A percentile compares a stretch with the other conserved stretches of the same genome.
These are phyloP conservation scores for Fusarium papillatum DNA, from an alignment of 2,329 filamentous ascomycete genomes.

Conservation along the genomic window DNA sequence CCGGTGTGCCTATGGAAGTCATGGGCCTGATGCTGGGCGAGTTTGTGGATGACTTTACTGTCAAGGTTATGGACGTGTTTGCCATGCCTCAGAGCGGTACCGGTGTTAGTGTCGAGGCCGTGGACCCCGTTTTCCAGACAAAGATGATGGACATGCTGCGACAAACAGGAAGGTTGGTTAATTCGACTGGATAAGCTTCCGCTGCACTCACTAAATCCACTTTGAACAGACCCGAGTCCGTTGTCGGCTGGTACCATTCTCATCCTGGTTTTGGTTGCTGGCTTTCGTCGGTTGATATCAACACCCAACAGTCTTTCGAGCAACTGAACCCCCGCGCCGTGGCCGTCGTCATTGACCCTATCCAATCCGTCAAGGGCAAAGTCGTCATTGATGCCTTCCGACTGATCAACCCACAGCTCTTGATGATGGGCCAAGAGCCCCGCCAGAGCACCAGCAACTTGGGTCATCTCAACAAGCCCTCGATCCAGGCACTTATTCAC, in stretches of 20 bases:
- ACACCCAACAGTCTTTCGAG: slow-evolving; percentile 99
- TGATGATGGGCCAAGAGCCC: slow-evolving; percentile 98
- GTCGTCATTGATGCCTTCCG: slow-evolving; percentile 99
- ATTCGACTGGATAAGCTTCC: background rate
- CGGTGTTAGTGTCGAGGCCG: slow-evolving; percentile 97
- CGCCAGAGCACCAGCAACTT: slow-evolving; percentile 98
- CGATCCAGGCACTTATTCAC: slow-evolving; percentile 99
- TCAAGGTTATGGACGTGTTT: slow-evolving; percentile 98
- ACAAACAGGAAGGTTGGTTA: slow-evolving; percentile 89
- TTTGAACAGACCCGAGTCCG: slow-evolving; percentile 84
- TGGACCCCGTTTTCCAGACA: slow-evolving; percentile 98
- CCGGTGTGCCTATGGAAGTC: slow-evolving; percentile 99
- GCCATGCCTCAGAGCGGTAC: slow-evolving; percentile 99
- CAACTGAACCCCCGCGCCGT: slow-evolving; percentile 97
- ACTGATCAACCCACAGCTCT: slow-evolving; percentile 95
- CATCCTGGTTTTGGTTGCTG: slow-evolving; percentile 99
- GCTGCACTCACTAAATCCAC: slow-evolving; percentile 28
- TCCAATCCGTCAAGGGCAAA: slow-evolving; percentile 99
- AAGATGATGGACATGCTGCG: slow-evolving; percentile 99
- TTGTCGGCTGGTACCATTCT: slow-evolving; percentile 99
- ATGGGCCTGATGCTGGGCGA: slow-evolving; percentile 99
- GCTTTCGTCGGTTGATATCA: slow-evolving; percentile 99
- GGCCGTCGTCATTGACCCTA: slow-evolving; percentile 97
- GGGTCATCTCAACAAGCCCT: slow-evolving; percentile 98
- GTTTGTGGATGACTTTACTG: slow-evolving; percentile 99